phyloP scores from a whole-genome alignment of 2,329 filamentous ascomycete genomes.

The Beauveria australis region DNA sequence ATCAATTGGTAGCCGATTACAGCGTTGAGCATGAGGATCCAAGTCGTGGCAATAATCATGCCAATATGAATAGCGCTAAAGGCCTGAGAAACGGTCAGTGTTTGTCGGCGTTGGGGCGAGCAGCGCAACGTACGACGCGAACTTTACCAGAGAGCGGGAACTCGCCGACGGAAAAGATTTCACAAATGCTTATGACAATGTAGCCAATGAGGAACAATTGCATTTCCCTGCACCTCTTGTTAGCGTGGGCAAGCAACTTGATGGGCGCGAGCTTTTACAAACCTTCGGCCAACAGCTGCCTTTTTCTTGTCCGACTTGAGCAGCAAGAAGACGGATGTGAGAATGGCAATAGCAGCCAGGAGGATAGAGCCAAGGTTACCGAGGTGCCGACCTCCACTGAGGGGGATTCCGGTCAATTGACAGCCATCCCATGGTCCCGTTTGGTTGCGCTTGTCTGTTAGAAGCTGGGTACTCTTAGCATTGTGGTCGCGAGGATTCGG shows the following conservation, averaged over 20 bases:
- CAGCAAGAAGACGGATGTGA: slow-evolving; percentile 58
- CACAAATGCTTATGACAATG: slow-evolving; percentile 82
- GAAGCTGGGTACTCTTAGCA: slow-evolving; percentile 43
- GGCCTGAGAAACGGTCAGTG: slow-evolving; percentile 41
- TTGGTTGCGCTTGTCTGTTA: slow-evolving; percentile 52
- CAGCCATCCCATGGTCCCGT: slow-evolving; percentile 60
- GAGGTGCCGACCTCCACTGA: slow-evolving; percentile 58
- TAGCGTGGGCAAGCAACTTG: background rate
- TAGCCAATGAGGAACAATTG: slow-evolving; percentile 86
- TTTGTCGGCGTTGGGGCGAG: background rate
- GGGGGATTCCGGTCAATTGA: slow-evolving; percentile 62
- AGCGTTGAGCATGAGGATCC: slow-evolving; percentile 88
- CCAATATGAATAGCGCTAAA: slow-evolving; percentile 90
- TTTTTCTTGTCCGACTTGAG: slow-evolving; percentile 80
- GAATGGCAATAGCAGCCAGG: slow-evolving; percentile 68
- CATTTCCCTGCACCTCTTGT: slow-evolving; percentile 63
- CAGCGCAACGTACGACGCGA: slow-evolving; percentile 57
- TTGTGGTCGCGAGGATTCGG: background rate
- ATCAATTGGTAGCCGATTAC: slow-evolving; percentile 88
- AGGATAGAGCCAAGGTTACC: slow-evolving; percentile 92
- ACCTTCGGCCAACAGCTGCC: slow-evolving; percentile 91
- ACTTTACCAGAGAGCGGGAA: slow-evolving; percentile 68
- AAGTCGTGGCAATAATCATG: slow-evolving; percentile 77
- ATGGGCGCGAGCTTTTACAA: slow-evolving; percentile 20
- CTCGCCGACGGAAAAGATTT: slow-evolving; percentile 90